A percentile compares a stretch with the other conserved stretches of the same genome.
These are phyloP conservation scores for Diplodia corticola DNA, from an alignment of 2,329 filamentous ascomycete species.

Conservation along the genomic window DNA sequence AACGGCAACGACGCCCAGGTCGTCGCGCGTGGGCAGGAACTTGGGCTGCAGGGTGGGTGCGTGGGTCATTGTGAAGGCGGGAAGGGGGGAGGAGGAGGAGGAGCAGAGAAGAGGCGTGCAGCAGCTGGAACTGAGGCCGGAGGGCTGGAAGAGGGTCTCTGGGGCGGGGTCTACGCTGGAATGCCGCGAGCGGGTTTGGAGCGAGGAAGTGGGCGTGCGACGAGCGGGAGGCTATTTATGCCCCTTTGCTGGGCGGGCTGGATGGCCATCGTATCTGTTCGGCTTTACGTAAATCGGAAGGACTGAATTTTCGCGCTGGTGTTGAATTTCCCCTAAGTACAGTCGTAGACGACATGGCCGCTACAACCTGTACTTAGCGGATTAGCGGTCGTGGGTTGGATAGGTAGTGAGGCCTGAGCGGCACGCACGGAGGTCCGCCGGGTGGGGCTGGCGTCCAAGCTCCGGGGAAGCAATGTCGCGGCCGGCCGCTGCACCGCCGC, in stretches of 20 bases:
- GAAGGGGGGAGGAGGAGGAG: not conserved
- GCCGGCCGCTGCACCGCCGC: not conserved
- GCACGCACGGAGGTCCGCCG: not conserved
- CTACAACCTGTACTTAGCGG: not conserved
- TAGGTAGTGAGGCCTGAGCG: conserved; percentile 10
- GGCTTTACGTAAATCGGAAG: conserved; percentile 23
- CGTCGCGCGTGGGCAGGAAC: conserved; percentile 76
- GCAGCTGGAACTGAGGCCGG: not conserved
- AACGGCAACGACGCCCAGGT: conserved; percentile 90
- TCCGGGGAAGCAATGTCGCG: not conserved
- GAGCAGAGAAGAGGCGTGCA: not conserved
- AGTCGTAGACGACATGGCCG: conserved; percentile 8
- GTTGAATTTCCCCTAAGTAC: conserved; percentile 21
- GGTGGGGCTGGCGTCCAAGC: conserved; percentile 1
- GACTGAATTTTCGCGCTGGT: conserved; percentile 23
- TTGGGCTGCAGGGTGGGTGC: conserved; percentile 64
- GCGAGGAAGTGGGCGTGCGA: not conserved
- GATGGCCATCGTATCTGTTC: conserved; percentile 19
- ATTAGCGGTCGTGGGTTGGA: not conserved
- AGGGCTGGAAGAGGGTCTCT: not conserved
- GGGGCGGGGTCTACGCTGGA: not conserved
- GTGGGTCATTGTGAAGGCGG: conserved; percentile 48
- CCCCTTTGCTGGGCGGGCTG: not conserved
- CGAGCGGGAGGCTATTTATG: conserved; percentile 20
- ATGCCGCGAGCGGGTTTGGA: not conserved